Conservation (phyloP, 2,329 filamentous ascomycete genomes). For the Pestalotiopsis fici region DNA sequence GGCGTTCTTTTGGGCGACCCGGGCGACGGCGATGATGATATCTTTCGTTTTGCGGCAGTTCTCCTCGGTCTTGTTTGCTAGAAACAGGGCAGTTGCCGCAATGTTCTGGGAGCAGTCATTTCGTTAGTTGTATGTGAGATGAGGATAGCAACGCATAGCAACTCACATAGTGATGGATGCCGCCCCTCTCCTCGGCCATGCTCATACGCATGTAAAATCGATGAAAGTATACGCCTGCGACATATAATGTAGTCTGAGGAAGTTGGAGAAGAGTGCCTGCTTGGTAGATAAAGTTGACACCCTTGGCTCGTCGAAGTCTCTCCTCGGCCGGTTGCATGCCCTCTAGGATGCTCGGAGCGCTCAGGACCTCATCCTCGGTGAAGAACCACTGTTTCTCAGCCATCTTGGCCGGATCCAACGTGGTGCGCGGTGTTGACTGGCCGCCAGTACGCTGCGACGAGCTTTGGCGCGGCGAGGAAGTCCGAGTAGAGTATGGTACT, state of each 20-base stretch:
- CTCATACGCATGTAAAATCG: slow-evolving; percentile 91
- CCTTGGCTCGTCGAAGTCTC: slow-evolving; percentile 79
- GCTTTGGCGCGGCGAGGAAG: slow-evolving; percentile 47
- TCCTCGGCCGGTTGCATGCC: slow-evolving; percentile 79
- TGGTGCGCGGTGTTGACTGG: slow-evolving; percentile 38
- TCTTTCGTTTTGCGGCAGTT: slow-evolving; percentile 96
- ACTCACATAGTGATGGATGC: slow-evolving; percentile 87
- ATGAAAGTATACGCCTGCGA: slow-evolving; percentile 93
- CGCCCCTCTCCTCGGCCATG: slow-evolving; percentile 73
- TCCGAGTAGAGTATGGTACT: slow-evolving; percentile 43
- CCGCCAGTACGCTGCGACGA: slow-evolving; percentile 34
- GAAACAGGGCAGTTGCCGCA: slow-evolving; percentile 86
- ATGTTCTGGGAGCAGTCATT: slow-evolving; percentile 59
- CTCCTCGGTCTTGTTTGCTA: slow-evolving; percentile 97
- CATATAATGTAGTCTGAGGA: slow-evolving; percentile 88
- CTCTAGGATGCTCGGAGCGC: slow-evolving; percentile 82
- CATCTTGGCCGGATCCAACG: slow-evolving; percentile 25
- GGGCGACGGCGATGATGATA: slow-evolving; percentile 88
- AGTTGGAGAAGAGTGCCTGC: slow-evolving; percentile 90
- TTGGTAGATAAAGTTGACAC: slow-evolving; percentile 95
- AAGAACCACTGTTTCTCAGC: slow-evolving; percentile 80
- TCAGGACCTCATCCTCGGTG: slow-evolving; percentile 76
- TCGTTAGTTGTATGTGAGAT: neutral
- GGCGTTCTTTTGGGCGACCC: slow-evolving; percentile 92
- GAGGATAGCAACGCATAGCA: neutral